Evolutionary conservation across 495 filamentous ascomycete genomes (phyloP), one percentile per base, ranked within the genome.

Genomic region (Letharia lupina): DNA sequence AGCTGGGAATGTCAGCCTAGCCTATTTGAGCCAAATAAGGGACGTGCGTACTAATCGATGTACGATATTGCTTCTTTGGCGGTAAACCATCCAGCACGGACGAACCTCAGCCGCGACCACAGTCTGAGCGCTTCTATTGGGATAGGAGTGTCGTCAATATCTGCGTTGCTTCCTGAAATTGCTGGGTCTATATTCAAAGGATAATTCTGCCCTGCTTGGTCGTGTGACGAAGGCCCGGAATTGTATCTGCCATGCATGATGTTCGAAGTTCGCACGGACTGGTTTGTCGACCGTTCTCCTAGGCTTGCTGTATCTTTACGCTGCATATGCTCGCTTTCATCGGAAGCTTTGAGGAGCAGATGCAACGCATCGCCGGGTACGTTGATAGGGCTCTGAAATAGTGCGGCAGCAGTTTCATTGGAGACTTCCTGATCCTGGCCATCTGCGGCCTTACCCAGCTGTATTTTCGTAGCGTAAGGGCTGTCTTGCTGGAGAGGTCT

Each of bases 51-150:
- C 88, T 97, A 98, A 72, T 89, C 86, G 69, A 98, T 89, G 73
- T 97, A 98, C 39, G 84, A 86, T 73, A 98, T 91, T 2, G 89
- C 93, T 75, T 98, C 94, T 69, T 87, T 84, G 3, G 93, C 91
- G 0, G 91, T 96, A 71, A 98, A 93, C 94, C 94, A 98, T 31
- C 94, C 94, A 11, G 91, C 91, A 61, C 91, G 88, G 28, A 98
- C 93, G 74, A 98, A 97, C 64, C 92, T 86, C 71, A 95, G 87
- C 69, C 90, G 83, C 13, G 89, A 87, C 94, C 94, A 98, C 13
- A 90, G 89, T 70, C 86, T 88, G 62, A 96, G 73, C 9, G 91
- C 91, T 67, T 90, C 86, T 40, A 56, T 39, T 5, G 60, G 48
- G 16, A 57, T 40, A 45, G 57, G 56, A 39, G 42, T 37, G 20